phyloP scores from a whole-genome alignment of 2,329 filamentous ascomycete species.

The Colletotrichum sp. region DNA sequence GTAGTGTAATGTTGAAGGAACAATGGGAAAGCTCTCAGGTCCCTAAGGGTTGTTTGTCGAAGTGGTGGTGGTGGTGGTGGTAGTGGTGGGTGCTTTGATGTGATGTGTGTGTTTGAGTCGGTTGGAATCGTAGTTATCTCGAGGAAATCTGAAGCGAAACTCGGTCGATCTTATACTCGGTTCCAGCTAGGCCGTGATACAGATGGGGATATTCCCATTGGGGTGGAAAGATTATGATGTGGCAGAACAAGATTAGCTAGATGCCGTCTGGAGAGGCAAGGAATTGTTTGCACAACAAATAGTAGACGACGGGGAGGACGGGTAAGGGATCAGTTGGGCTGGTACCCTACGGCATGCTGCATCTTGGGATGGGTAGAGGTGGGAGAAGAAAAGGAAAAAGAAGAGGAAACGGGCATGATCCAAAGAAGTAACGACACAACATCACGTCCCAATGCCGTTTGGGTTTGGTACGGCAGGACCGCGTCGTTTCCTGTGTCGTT shows the following conservation, averaged over 20 bases:
- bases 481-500: slow-evolving; percentile 20
- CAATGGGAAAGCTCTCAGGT: neutral
- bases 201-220: slow-evolving; percentile 16
- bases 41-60: neutral
- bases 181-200: slow-evolving; percentile 5
- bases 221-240: slow-evolving; percentile 20
- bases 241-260: slow-evolving; percentile 22
- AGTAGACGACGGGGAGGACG: slow-evolving; percentile 3
- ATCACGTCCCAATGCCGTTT: slow-evolving; percentile 19
- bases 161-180: slow-evolving; percentile 21
- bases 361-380: slow-evolving; percentile 21
- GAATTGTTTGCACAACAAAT: slow-evolving; percentile 18
- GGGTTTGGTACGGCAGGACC: slow-evolving; percentile 21
- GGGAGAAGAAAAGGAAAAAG: slow-evolving; percentile 9
- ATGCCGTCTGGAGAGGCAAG: slow-evolving; percentile 8
- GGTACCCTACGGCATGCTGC: slow-evolving; percentile 24
- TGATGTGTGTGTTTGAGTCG: neutral
- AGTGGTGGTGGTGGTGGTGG: neutral
- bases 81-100: neutral
- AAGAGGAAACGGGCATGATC: slow-evolving; percentile 21
- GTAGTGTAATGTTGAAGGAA: slow-evolving; percentile 3
- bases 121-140: neutral
- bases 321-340: slow-evolving; percentile 22
- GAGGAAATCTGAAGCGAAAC: neutral
- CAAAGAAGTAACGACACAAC: slow-evolving; percentile 22